phyloP scores from a whole-genome alignment of 1,284 basidiomycete genomes.

The Ustilago lituana region DNA sequence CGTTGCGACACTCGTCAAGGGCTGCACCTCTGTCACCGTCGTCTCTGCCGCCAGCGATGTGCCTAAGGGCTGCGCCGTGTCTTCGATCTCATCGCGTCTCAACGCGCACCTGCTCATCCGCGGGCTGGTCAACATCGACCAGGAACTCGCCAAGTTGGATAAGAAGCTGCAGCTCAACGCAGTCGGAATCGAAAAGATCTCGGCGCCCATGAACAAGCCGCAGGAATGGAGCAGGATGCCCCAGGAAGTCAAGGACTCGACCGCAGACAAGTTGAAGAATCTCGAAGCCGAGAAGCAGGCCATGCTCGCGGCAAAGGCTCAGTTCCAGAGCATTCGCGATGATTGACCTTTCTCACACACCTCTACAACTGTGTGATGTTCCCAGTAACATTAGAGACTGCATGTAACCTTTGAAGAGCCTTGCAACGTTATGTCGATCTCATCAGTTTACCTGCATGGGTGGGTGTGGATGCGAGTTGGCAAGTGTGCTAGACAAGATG shows the following conservation, averaged over 20 bases:
- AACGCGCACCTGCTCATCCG: constrained; percentile 60
- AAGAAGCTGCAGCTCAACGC: constrained; percentile 64
- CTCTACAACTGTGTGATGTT: too few species aligned
- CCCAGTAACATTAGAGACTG: too few species aligned
- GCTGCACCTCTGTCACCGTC: constrained; percentile 78
- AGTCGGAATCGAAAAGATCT: constrained; percentile 50
- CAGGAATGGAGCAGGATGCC: constrained; percentile 61
- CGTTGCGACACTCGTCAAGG: constrained; percentile 86
- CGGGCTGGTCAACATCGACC: constrained; percentile 62
- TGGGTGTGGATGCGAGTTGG: too few species aligned
- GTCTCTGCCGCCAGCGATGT: constrained; percentile 73
- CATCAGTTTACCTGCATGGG: too few species aligned
- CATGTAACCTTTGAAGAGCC: too few species aligned
- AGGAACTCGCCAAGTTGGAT: constrained; percentile 60
- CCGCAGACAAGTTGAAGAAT: constrained; percentile 54
- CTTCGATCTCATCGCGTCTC: constrained; percentile 63
- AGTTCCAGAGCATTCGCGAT: constrained; percentile 61
- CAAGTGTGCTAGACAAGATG: too few species aligned
- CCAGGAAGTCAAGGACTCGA: constrained; percentile 54
- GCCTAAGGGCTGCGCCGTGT: constrained; percentile 89
- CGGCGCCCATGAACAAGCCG: constrained; percentile 52
- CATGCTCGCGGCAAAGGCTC: constrained; percentile 52
- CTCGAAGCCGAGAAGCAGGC: constrained; percentile 55
- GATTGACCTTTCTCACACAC: too few species aligned
- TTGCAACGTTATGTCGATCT: too few species aligned